Evolutionary conservation across 345 rosid genomes (phyloP).

Genomic region (Eucalyptus regnans): DNA sequence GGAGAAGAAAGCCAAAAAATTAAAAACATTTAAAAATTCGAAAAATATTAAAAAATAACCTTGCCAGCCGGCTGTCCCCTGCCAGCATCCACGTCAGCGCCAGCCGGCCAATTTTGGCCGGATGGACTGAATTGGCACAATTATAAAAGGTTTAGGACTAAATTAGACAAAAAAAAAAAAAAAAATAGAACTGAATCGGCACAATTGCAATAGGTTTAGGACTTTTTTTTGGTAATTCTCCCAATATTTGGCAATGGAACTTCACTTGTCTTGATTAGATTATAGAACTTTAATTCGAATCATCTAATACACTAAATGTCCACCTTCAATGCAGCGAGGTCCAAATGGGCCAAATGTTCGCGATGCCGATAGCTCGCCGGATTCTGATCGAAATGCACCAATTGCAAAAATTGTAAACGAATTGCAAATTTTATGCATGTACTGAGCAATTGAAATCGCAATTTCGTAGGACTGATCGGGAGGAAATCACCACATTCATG

Average conservation of each 20-base stretch:
- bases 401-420: neutral
- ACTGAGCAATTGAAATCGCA: neutral
- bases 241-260: neutral
- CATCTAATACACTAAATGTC: neutral
- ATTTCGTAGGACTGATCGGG: neutral
- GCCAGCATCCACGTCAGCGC: too few species aligned
- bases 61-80: too few species aligned
- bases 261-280: neutral
- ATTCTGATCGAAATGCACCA: neutral
- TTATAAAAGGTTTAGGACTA: too few species aligned
- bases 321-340: neutral
- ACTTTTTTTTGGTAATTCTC: too few species aligned
- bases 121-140: too few species aligned
- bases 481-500: neutral
- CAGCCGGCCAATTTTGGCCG: too few species aligned
- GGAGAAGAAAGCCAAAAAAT: too few species aligned
- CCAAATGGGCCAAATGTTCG: neutral
- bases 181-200: too few species aligned
- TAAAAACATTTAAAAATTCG: too few species aligned
- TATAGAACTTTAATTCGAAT: neutral
- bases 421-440: neutral
- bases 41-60: too few species aligned
- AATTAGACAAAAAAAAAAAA: too few species aligned
- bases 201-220: too few species aligned
- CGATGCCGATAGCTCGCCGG: neutral